These are phyloP conservation scores for Boletus pseudo-olivaceus DNA, from an alignment of 768 basidiomycete species.

Conservation along the genomic window DNA sequence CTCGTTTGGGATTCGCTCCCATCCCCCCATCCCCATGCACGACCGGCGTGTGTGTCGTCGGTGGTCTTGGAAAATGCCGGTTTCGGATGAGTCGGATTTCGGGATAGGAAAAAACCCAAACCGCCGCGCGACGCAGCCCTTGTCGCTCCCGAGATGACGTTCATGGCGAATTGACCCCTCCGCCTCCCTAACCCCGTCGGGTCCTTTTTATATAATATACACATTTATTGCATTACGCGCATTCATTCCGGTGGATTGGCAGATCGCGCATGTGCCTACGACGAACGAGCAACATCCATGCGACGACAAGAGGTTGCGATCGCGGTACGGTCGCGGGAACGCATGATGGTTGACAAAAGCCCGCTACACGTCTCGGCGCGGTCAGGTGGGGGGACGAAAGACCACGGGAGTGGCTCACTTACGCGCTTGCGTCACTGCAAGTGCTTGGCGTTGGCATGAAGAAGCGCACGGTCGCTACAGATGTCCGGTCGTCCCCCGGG, in stretches of 20 bases:
- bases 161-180: slow-evolving; percentile 7
- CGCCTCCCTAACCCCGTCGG: slow-evolving; percentile 17
- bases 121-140: slow-evolving; percentile 5
- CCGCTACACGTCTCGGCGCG: slow-evolving; percentile 8
- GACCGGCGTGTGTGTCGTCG: slow-evolving; percentile 5
- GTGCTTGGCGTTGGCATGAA: not conserved
- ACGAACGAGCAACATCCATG: not conserved
- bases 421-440: slow-evolving; percentile 3
- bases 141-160: slow-evolving; percentile 28
- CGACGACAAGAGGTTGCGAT: slow-evolving; percentile 17
- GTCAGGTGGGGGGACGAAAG: not conserved
- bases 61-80: slow-evolving; percentile 16
- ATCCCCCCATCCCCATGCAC: slow-evolving; percentile 3
- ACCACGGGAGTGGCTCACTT: slow-evolving; percentile 1
- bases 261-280: slow-evolving; percentile 5
- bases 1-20: slow-evolving; percentile 11
- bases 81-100: not conserved
- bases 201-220: slow-evolving; percentile 12
- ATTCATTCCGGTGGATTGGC: not conserved
- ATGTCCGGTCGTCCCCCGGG: not conserved
- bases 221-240: slow-evolving; percentile 3
- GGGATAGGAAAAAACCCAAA: slow-evolving; percentile 4
- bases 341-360: slow-evolving; percentile 4
- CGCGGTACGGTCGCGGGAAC: slow-evolving; percentile 29
- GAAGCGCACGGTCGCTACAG: not conserved